Conservation (phyloP, 2,329 filamentous ascomycete genomes). For the Pseudogymnoascus sp. region DNA sequence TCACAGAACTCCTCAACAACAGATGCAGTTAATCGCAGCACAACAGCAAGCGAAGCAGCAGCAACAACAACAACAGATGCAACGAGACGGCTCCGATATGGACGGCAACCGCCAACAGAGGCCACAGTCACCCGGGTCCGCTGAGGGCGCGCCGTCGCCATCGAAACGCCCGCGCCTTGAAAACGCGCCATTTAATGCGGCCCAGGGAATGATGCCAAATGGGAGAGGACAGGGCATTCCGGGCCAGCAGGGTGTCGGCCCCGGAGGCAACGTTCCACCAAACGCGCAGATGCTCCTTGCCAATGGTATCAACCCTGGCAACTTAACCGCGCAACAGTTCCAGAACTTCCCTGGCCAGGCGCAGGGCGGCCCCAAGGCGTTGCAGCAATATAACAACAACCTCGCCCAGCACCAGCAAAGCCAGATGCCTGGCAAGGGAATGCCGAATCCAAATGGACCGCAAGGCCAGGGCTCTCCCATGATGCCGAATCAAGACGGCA, state of each 20-base stretch:
- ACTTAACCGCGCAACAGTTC: slow-evolving; percentile 69
- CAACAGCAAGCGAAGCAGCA: slow-evolving; percentile 59
- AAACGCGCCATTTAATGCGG: slow-evolving; percentile 62
- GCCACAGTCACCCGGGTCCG: slow-evolving; percentile 71
- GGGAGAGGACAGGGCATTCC: slow-evolving; percentile 65
- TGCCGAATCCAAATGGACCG: slow-evolving; percentile 66
- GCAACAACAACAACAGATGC: slow-evolving; percentile 67
- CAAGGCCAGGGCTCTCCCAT: slow-evolving; percentile 73
- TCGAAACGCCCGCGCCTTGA: slow-evolving; percentile 83
- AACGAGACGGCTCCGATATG: slow-evolving; percentile 78
- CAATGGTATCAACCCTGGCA: slow-evolving; percentile 67
- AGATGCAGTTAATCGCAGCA: slow-evolving; percentile 58
- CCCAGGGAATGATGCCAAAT: slow-evolving; percentile 61
- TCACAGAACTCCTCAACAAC: slow-evolving; percentile 40
- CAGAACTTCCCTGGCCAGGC: slow-evolving; percentile 43
- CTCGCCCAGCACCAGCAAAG: slow-evolving; percentile 76
- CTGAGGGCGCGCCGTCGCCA: slow-evolving; percentile 84
- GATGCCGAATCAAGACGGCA: slow-evolving; percentile 57
- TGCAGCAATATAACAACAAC: slow-evolving; percentile 65
- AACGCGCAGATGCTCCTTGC: slow-evolving; percentile 53
- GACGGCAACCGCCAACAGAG: slow-evolving; percentile 69
- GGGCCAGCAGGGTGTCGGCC: slow-evolving; percentile 51
- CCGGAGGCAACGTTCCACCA: slow-evolving; percentile 36
- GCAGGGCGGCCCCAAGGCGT: slow-evolving; percentile 43
- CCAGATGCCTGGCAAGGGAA: slow-evolving; percentile 73